These are phyloP conservation scores for Polyporus tsugae DNA, from an alignment of 1,284 basidiomycete species.

Conservation along the genomic window DNA sequence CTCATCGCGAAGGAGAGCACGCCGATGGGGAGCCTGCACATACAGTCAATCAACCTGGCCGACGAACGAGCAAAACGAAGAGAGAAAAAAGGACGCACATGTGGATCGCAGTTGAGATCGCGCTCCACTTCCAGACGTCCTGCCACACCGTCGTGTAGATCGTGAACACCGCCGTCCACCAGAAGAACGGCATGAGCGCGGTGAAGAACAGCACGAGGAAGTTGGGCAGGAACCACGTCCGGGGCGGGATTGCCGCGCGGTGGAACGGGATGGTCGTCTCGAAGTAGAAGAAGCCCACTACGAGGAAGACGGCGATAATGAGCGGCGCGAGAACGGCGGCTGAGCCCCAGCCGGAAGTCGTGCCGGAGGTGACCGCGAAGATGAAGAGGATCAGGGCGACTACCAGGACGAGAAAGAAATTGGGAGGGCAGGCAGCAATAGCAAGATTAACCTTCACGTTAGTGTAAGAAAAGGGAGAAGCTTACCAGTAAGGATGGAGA, in stretches of 20 bases:
- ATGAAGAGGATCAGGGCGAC: slow-evolving; percentile 52
- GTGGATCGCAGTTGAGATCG: slow-evolving; percentile 49
- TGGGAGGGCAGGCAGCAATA: not conserved
- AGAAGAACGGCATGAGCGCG: slow-evolving; percentile 51
- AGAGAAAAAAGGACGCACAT: slow-evolving; percentile 40
- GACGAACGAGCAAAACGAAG: too few relatives aligned
- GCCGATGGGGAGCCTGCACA: slow-evolving; percentile 51
- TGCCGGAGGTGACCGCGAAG: slow-evolving; percentile 57
- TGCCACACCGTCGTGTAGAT: slow-evolving; percentile 51
- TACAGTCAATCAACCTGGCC: not conserved
- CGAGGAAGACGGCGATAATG: slow-evolving; percentile 49
- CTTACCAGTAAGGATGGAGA: slow-evolving; percentile 50
- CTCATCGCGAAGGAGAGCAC: slow-evolving; percentile 45
- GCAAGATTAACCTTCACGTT: not conserved
- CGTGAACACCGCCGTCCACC: slow-evolving; percentile 51
- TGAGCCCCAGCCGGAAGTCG: slow-evolving; percentile 51
- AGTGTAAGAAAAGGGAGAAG: not conserved
- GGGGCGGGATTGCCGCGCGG: slow-evolving; percentile 50
- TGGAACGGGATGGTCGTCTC: slow-evolving; percentile 48
- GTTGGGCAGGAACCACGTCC: slow-evolving; percentile 53
- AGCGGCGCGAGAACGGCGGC: slow-evolving; percentile 52
- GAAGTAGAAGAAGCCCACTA: slow-evolving; percentile 51
- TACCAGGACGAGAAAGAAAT: slow-evolving; percentile 13
- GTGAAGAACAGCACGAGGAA: slow-evolving; percentile 49
- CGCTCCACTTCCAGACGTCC: slow-evolving; percentile 48